Percentiles rank a stretch among this genome's conserved stretches.
These are phyloP conservation scores for Candida oleophila DNA, from an alignment of 805 yeast genomes.

Conservation along the genomic window DNA sequence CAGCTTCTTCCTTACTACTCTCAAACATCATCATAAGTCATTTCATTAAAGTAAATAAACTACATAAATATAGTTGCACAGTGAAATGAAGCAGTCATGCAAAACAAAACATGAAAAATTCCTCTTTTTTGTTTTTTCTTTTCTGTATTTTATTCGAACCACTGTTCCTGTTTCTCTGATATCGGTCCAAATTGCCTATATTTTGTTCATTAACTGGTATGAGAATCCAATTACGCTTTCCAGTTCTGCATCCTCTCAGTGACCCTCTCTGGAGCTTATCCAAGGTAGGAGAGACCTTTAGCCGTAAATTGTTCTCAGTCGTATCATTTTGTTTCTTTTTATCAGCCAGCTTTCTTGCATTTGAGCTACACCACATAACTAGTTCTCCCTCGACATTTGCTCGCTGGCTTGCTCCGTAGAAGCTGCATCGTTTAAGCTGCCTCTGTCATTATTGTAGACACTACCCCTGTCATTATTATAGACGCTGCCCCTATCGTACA, in stretches of 20 bases:
- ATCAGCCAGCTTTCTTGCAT: background rate
- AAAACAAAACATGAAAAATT: too few relatives aligned
- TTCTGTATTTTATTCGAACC: too few relatives aligned
- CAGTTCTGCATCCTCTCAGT: background rate
- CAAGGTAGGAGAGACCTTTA: too few relatives aligned
- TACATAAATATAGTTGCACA: background rate
- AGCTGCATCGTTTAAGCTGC: background rate
- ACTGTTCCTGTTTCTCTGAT: too few relatives aligned
- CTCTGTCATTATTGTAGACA: slow-evolving; percentile 6
- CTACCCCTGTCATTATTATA: slow-evolving; percentile 5
- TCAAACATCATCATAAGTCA: background rate
- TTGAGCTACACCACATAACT: background rate
- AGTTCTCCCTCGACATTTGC: background rate
- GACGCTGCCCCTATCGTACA: slow-evolving; percentile 10
- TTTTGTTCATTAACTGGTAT: background rate
- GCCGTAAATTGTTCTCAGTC: background rate
- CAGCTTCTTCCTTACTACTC: too few relatives aligned
- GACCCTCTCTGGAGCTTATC: too few relatives aligned
- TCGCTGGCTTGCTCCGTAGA: slow-evolving; percentile 2
- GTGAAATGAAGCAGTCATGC: background rate
- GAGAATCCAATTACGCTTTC: too few relatives aligned
- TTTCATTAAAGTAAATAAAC: background rate
- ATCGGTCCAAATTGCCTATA: too few relatives aligned
- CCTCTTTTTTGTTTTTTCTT: background rate
- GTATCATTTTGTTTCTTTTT: background rate